Base-by-base conservation (phyloP, 805 yeast species). In the Candida parachauliodes region DNA sequence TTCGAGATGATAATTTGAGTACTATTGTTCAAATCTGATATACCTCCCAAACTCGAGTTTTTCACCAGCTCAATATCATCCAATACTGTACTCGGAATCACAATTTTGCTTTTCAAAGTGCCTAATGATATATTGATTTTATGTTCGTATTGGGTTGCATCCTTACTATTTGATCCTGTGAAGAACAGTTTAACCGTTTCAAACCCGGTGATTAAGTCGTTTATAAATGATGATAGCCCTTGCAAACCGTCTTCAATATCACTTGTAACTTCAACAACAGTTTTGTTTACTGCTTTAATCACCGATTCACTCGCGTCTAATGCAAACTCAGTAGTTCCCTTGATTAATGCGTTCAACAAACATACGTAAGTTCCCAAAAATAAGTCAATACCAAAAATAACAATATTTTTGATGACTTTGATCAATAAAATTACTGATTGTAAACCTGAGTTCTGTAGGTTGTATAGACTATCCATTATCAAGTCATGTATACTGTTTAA, bases 311-410 rank as follows among this genome's bases (percentile, higher is more conserved):
- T 79, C 1, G 87, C 76, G 51, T 85, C 83, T 1, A 85, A 55
- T 0, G 94, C 94, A 21, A 79, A 77, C 46, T 77, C 79, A 1
- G 81, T 82, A 0, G 85, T 73, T 3, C 89, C 86, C 49, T 77
- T 81, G 5, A 89, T 67, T 0, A 88, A 77, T 4, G 93, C 81
- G 0, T 84, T 77, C 10, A 88, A 55, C 10, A 93, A 65, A 57
- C 98, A 93, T 0, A 83, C 81, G 58, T 86, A 87, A 0, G 98
- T 93, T 0, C 97, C 98, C 2, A 88, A 57, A 33, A 83, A 75
- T 45, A 91, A 49, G 22, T 88, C 88, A 7, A 91, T 61, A 6
- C 77, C 63, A 52, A 91, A 86, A 3, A 77, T 52, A 0, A 86
- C 54, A 28, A 88, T 45, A 28, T 71, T 68, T 47, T 84, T 81